Evolutionary conservation across 371 early-diverging fungal species (phyloP).

Genomic region (Lichtheimia ornata): DNA sequence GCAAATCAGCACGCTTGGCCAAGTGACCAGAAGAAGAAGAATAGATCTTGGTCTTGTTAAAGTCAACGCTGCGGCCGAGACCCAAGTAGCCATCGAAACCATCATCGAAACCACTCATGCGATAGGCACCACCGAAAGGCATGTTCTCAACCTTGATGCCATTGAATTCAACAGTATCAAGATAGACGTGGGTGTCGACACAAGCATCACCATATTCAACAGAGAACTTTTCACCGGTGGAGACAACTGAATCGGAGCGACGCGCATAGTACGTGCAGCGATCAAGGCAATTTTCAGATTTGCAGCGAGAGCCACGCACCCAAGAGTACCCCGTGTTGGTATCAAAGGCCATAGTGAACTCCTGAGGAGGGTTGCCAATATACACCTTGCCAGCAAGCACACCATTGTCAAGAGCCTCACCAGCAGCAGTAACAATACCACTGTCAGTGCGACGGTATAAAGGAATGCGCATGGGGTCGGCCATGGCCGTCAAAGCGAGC

Average conservation of each 20-base stretch:
- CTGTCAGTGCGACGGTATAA: constrained; percentile 38
- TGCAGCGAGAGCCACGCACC: constrained; percentile 54
- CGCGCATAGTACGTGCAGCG: constrained; percentile 39
- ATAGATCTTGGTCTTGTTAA: constrained; percentile 27
- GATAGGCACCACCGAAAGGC: constrained; percentile 50
- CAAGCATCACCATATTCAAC: constrained; percentile 43
- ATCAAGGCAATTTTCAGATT: constrained; percentile 45
- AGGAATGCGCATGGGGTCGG: constrained; percentile 41
- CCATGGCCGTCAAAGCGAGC: constrained; percentile 38
- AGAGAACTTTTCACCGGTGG: constrained; percentile 32
- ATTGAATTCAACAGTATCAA: constrained; percentile 36
- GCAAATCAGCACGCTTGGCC: constrained; percentile 29
- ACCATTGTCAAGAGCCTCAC: constrained; percentile 43
- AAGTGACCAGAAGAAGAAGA: constrained; percentile 9
- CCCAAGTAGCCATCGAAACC: constrained; percentile 55
- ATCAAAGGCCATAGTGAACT: constrained; percentile 51
- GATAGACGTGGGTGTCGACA: constrained; percentile 34
- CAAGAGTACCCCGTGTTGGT: constrained; percentile 53
- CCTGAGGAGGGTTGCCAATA: constrained; percentile 49
- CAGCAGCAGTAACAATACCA: constrained; percentile 42
- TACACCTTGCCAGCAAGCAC: constrained; percentile 51
- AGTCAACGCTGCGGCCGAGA: constrained; percentile 42
- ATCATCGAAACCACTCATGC: constrained; percentile 41
- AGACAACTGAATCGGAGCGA: constrained; percentile 29
- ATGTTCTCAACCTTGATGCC: constrained; percentile 34